Conservation (phyloP, 352 stramenopile genomes). For the Globisporangium viniferum region DNA sequence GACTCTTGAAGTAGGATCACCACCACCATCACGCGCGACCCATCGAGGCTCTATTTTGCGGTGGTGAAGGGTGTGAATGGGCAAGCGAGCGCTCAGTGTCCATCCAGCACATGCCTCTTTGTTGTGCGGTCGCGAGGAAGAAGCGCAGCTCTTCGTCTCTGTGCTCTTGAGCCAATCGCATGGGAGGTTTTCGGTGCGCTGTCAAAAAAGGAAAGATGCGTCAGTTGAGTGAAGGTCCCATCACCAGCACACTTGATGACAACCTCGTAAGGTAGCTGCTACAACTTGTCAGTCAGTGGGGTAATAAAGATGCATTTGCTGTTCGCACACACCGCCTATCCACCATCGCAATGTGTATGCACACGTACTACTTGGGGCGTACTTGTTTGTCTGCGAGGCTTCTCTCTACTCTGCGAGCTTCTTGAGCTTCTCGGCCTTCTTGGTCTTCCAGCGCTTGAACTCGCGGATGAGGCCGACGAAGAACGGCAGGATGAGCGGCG, state of each 20-base stretch:
- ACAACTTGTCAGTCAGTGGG: background rate
- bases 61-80: background rate
- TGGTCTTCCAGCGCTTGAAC: slow-evolving; percentile 44
- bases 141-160: background rate
- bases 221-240: background rate
- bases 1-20: background rate
- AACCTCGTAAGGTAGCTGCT: background rate
- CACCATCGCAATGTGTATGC: background rate
- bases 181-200: background rate
- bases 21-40: background rate
- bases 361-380: background rate
- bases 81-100: background rate
- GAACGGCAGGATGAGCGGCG: slow-evolving; percentile 60
- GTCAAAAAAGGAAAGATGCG: background rate
- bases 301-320: background rate
- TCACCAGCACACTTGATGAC: background rate
- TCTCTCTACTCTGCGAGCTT: slow-evolving; percentile 4
- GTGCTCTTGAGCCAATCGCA: background rate
- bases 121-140: background rate
- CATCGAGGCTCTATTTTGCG: background rate
- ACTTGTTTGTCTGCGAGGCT: background rate
- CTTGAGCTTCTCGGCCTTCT: slow-evolving; percentile 17
- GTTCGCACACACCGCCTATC: background rate
- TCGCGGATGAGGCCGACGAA: slow-evolving; percentile 52
- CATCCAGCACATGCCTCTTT: background rate